These are phyloP conservation scores for Phytopythium delawarense DNA, from an alignment of 352 stramenopile genomes.

Conservation along the genomic window DNA sequence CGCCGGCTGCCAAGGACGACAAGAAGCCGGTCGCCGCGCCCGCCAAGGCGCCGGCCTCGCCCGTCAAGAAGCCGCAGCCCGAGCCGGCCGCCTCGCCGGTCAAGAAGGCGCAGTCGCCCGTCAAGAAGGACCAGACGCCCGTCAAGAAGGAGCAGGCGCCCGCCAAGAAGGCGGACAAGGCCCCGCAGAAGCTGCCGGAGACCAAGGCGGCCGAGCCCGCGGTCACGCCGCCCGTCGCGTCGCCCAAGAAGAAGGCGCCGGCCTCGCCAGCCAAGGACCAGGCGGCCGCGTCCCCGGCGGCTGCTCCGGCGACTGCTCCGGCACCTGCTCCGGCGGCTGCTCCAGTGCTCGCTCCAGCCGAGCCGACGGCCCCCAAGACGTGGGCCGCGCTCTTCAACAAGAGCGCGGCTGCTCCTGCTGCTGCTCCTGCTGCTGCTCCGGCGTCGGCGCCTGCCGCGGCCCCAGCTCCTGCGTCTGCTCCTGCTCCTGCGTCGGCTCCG, in stretches of 20 bases:
- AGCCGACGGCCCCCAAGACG: slow-evolving; percentile 42
- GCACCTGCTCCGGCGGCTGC: slow-evolving; percentile 4
- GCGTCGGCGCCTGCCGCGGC: slow-evolving; percentile 13
- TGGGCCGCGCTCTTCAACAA: slow-evolving; percentile 47
- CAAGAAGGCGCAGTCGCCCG: slow-evolving; percentile 31
- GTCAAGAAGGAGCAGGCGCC: slow-evolving; percentile 31
- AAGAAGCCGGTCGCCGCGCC: neutral
- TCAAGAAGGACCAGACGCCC: slow-evolving; percentile 27
- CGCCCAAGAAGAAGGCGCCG: slow-evolving; percentile 28
- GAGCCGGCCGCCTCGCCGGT: slow-evolving; percentile 22
- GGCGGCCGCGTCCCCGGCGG: slow-evolving; percentile 16
- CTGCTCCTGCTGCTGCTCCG: slow-evolving; percentile 13
- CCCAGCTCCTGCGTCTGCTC: slow-evolving; percentile 17
- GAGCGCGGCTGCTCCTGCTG: slow-evolving; percentile 18
- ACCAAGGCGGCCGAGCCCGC: slow-evolving; percentile 27
- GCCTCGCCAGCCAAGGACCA: slow-evolving; percentile 15
- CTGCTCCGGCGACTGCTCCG: slow-evolving; percentile 13
- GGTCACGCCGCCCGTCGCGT: slow-evolving; percentile 11
- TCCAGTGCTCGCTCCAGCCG: slow-evolving; percentile 10
- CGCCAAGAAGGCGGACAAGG: slow-evolving; percentile 27
- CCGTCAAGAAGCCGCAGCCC: slow-evolving; percentile 24
- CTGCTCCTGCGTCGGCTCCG: slow-evolving; percentile 17
- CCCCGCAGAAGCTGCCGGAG: slow-evolving; percentile 25
- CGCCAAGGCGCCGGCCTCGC: slow-evolving; percentile 20
- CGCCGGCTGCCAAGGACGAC: slow-evolving; percentile 18